A percentile compares a stretch with the other conserved stretches of the same genome.
phyloP scores from a whole-genome alignment of 2,329 filamentous ascomycete genomes.

The Aspergillus ochraceus region DNA sequence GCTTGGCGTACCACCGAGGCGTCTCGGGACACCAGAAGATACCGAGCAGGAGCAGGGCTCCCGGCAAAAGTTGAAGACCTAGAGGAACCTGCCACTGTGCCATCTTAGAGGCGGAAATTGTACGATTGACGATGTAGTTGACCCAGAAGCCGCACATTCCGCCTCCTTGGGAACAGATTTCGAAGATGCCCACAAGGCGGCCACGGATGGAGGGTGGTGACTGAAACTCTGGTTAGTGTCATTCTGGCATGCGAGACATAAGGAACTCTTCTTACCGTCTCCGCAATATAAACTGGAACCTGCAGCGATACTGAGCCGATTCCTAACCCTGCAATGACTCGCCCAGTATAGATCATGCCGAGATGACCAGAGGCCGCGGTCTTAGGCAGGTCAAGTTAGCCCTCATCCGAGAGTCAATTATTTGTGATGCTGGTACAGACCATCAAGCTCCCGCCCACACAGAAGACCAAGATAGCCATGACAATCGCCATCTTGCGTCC shows the following conservation, averaged over 20 bases:
- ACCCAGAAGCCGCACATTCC: constrained; percentile 49
- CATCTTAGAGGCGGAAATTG: constrained; percentile 34
- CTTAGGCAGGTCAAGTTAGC: neutral
- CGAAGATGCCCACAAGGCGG: constrained; percentile 59
- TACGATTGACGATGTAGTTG: constrained; percentile 50
- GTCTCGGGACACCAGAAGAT: constrained; percentile 63
- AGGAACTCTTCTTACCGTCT: constrained; percentile 40
- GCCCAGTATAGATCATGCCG: constrained; percentile 5
- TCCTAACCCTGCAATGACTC: constrained; percentile 9
- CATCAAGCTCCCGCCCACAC: constrained; percentile 50
- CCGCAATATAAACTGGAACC: constrained; percentile 9
- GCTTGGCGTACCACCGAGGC: constrained; percentile 64
- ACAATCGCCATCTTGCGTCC: constrained; percentile 65
- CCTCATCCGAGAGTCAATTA: too few relatives aligned
- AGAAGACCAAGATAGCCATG: constrained; percentile 63
- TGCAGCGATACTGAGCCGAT: constrained; percentile 11
- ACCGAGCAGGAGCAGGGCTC: constrained; percentile 57
- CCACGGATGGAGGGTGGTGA: constrained; percentile 58
- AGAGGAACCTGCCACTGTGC: constrained; percentile 61
- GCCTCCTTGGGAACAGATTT: constrained; percentile 52
- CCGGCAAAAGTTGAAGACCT: constrained; percentile 62
- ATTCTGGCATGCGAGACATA: constrained; percentile 51
- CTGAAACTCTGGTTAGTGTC: constrained; percentile 20
- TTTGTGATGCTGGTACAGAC: neutral
- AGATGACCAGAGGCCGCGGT: constrained; percentile 7